phyloP scores from a whole-genome alignment of 2,329 filamentous ascomycete genomes.

The Cladosporium austrohemisphaericum region DNA sequence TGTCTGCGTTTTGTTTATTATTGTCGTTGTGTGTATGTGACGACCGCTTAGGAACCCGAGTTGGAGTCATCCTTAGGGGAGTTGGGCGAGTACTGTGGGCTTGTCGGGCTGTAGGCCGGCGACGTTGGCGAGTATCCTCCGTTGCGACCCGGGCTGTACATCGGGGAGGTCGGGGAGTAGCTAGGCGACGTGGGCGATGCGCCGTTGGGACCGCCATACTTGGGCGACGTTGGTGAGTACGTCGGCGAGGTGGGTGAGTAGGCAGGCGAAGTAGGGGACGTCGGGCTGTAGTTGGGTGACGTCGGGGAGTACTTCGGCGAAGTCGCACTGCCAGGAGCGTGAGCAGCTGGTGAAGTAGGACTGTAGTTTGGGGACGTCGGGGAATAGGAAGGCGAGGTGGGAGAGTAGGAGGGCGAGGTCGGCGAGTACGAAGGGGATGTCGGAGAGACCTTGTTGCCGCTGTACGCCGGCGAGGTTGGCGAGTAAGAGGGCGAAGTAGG shows the following conservation, averaged over 20 bases:
- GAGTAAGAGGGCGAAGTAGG: conserved; percentile 35
- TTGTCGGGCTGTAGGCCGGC: conserved; percentile 25
- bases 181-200: conserved; percentile 45
- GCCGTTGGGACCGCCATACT: conserved; percentile 40
- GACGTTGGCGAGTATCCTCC: conserved; percentile 30
- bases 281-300: conserved; percentile 50
- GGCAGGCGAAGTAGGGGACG: conserved; percentile 58
- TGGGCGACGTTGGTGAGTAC: conserved; percentile 50
- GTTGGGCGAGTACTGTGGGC: conserved; percentile 32
- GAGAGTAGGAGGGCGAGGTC: conserved; percentile 59
- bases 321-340: conserved; percentile 33
- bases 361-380: conserved; percentile 54
- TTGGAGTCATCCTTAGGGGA: conserved; percentile 27
- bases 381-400: conserved; percentile 65
- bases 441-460: conserved; percentile 31
- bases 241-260: conserved; percentile 59
- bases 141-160: conserved; percentile 46
- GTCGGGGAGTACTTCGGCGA: conserved; percentile 52
- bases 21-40: conserved; percentile 5
- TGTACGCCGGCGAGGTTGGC: conserved; percentile 35
- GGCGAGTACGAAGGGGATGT: conserved; percentile 68
- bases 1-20: conserved; percentile 14
- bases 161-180: conserved; percentile 56
- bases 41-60: conserved; percentile 7
- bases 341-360: conserved; percentile 37